phyloP scores from a whole-genome alignment of 2,329 filamentous ascomycete genomes.

The Fusarium guadeloupense region DNA sequence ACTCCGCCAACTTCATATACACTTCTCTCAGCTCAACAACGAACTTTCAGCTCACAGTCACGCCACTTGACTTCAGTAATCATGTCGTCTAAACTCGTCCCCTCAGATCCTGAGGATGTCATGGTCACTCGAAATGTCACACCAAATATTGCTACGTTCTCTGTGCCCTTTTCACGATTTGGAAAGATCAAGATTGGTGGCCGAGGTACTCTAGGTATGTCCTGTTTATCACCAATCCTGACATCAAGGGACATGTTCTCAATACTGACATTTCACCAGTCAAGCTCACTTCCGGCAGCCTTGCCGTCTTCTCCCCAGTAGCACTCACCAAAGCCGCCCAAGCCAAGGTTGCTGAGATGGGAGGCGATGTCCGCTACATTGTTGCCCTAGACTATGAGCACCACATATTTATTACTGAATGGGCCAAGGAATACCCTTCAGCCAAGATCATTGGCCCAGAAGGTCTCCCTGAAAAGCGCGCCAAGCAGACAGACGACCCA shows the following conservation, averaged over 20 bases:
- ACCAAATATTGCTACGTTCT: conserved; percentile 80
- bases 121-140: conserved; percentile 92
- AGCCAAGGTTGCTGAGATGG: conserved; percentile 69
- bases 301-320: conserved; percentile 93
- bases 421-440: conserved; percentile 80
- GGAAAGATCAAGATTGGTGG: conserved; percentile 85
- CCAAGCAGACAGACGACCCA: conserved; percentile 59
- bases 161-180: conserved; percentile 84
- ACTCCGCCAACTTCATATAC: not conserved
- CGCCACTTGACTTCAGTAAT: conserved; percentile 19
- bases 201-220: conserved; percentile 81
- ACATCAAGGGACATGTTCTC: not conserved
- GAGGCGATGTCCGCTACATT: conserved; percentile 81
- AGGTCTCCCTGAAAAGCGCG: conserved; percentile 84
- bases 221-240: not conserved
- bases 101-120: conserved; percentile 77
- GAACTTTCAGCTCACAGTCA: conserved; percentile 22
- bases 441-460: conserved; percentile 85
- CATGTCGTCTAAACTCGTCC: conserved; percentile 73
- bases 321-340: conserved; percentile 80
- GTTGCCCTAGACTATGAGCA: conserved; percentile 91
- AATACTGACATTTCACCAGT: conserved; percentile 59
- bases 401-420: conserved; percentile 90
- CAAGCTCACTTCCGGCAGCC: conserved; percentile 76
- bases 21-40: not conserved